Percentiles rank a stretch among this genome's conserved stretches.
Evolutionary conservation across 129 eudicot genomes (phyloP).

Genomic region (Flaveria robusta): DNA sequence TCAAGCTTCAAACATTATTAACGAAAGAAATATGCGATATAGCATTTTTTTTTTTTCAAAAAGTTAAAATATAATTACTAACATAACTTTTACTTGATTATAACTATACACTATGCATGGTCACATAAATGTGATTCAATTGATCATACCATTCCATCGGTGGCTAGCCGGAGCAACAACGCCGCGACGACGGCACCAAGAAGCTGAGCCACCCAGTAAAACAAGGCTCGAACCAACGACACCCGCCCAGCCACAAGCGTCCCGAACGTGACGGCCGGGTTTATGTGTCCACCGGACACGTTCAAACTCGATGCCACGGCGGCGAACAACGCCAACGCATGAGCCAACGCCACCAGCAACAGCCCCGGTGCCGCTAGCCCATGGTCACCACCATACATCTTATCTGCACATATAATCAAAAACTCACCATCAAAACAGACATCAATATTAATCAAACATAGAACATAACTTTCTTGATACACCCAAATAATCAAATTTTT

Average conservation of each 20-base stretch:
- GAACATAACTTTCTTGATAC: too few species aligned
- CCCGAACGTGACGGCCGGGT: conserved; percentile 90
- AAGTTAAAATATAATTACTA: too few species aligned
- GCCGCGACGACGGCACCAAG: conserved; percentile 79
- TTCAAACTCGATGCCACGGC: conserved; percentile 82
- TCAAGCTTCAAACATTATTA: too few species aligned
- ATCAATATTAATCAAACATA: neutral
- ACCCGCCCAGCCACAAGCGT: conserved; percentile 78
- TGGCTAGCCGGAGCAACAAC: conserved; percentile 55
- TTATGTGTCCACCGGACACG: conserved; percentile 86
- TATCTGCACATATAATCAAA: conserved; percentile 37
- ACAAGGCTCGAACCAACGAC: conserved; percentile 70
- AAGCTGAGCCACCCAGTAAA: conserved; percentile 83
- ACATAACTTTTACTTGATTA: too few species aligned
- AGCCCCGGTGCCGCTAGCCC: conserved; percentile 50
- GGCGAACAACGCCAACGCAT: conserved; percentile 69
- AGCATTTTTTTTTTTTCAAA: too few species aligned
- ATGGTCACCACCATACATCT: conserved; percentile 51
- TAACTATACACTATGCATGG: too few species aligned
- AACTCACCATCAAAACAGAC: neutral
- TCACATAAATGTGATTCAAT: neutral
- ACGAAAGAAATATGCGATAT: too few species aligned
- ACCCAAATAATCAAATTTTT: too few species aligned
- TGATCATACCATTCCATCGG: conserved; percentile 70
- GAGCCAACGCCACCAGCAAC: conserved; percentile 70